Percentiles rank a stretch among this genome's conserved stretches.
Conservation (phyloP, 108 stramenopile genomes). For the Asterionellopsis glacialis region DNA sequence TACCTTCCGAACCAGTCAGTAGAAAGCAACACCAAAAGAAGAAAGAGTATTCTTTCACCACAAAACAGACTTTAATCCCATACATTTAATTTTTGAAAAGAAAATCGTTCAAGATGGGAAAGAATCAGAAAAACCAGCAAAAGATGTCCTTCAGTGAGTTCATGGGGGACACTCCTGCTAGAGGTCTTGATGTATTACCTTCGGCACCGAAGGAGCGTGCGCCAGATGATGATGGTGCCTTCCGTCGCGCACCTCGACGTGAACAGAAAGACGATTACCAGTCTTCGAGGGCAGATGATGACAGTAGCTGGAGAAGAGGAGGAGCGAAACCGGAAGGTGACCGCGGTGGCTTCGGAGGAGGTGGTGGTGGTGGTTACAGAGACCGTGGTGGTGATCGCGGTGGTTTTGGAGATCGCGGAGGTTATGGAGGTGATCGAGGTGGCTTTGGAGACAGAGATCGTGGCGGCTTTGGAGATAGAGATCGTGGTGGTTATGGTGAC, state of each 20-base stretch:
- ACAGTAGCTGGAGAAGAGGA: conserved; percentile 46
- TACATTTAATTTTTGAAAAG: too few species aligned
- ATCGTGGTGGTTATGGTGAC: conserved; percentile 1
- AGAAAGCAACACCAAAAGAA: too few species aligned
- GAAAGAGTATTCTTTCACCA: too few species aligned
- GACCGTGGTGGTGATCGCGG: conserved; percentile 13
- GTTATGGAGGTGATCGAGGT: conserved; percentile 8
- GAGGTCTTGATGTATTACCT: conserved; percentile 22
- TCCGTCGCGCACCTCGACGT: conserved; percentile 35
- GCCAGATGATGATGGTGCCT: conserved; percentile 69
- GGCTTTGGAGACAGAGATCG: conserved; percentile 14
- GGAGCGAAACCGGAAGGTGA: conserved; percentile 17
- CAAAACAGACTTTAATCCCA: too few species aligned
- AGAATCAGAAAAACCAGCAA: conserved; percentile 29
- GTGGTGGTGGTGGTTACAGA: conserved; percentile 14
- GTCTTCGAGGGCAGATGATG: conserved; percentile 37
- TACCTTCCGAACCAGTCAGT: too few species aligned
- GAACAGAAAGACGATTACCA: conserved; percentile 19
- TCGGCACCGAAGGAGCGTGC: conserved; percentile 45
- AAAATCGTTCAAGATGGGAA: conserved; percentile 12
- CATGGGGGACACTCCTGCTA: conserved; percentile 34
- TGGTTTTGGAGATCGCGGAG: conserved; percentile 23
- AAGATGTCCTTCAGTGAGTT: conserved; percentile 67
- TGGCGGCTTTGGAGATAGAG: conserved; percentile 10
- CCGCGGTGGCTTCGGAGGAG: conserved; percentile 7